phyloP scores from a whole-genome alignment of 2,329 filamentous ascomycete genomes.

The Botryotinia calthae region DNA sequence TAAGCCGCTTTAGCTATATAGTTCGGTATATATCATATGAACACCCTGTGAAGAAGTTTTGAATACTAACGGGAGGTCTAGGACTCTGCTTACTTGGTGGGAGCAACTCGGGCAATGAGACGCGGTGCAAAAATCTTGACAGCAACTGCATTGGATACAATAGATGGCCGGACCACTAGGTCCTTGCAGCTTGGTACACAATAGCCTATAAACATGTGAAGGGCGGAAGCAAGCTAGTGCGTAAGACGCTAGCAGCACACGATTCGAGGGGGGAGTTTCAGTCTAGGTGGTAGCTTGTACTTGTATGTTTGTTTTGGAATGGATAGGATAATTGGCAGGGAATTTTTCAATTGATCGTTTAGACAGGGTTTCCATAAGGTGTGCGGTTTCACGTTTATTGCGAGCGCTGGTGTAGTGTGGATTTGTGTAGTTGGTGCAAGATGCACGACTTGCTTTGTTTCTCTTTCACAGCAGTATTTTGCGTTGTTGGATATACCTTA shows the following conservation, averaged over 20 bases:
- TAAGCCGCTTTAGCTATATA: rapidly evolving
- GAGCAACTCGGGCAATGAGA: not conserved
- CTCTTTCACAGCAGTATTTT: not conserved
- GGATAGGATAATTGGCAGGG: not conserved
- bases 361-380: not conserved
- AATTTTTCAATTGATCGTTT: not conserved
- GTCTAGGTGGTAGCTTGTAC: not conserved
- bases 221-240: not conserved
- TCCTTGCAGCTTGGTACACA: not conserved
- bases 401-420: not conserved
- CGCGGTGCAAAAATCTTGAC: not conserved
- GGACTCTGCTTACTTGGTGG: not conserved
- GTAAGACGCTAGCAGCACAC: not conserved
- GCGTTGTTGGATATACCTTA: not conserved
- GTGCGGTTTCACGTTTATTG: not conserved
- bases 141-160: not conserved
- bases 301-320: not conserved
- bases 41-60: no score
- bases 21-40: not conserved
- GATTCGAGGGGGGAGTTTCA: not conserved
- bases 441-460: not conserved
- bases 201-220: rapidly evolving
- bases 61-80: not conserved
- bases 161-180: not conserved
- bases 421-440: not conserved